phyloP scores from a whole-genome alignment of 768 basidiomycete species.

The Boletus reticuloceps region DNA sequence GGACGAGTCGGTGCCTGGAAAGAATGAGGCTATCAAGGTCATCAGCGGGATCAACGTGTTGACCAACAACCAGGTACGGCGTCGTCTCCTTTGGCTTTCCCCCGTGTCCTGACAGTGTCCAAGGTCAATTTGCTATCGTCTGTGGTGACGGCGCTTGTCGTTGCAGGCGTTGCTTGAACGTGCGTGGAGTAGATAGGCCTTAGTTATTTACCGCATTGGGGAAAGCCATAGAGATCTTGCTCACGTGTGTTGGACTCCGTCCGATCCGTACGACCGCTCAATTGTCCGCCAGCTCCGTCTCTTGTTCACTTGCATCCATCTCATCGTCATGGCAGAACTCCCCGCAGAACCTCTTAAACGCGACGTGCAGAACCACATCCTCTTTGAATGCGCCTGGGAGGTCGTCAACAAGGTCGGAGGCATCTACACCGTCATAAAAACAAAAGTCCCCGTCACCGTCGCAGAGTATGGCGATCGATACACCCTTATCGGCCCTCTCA shows the following conservation, averaged over 20 bases:
- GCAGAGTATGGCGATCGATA: constrained; percentile 94
- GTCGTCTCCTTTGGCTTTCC: not conserved
- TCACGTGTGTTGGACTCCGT: constrained; percentile 16
- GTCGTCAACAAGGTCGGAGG: constrained; percentile 99
- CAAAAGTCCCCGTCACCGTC: constrained; percentile 97
- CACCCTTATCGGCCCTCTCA: constrained; percentile 95
- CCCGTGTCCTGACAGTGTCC: not conserved
- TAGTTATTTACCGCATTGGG: constrained; percentile 21
- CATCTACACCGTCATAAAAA: constrained; percentile 99
- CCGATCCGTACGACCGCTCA: not conserved
- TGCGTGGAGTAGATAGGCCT: too few relatives aligned
- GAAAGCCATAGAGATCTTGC: constrained; percentile 7
- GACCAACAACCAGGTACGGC: constrained; percentile 77
- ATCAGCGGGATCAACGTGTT: constrained; percentile 66
- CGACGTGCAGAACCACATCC: constrained; percentile 74
- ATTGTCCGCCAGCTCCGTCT: not conserved
- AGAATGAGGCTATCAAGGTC: constrained; percentile 50
- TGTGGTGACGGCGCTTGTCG: constrained; percentile 34
- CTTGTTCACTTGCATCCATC: not conserved
- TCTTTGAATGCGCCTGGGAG: constrained; percentile 98
- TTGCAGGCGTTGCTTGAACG: constrained; percentile 34
- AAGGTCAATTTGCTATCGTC: constrained; percentile 48
- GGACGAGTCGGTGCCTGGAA: constrained; percentile 40
- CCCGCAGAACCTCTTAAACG: constrained; percentile 39
- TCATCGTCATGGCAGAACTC: constrained; percentile 20